phyloP scores from a whole-genome alignment of 768 basidiomycete genomes.

The Leccinum incarnatum region DNA sequence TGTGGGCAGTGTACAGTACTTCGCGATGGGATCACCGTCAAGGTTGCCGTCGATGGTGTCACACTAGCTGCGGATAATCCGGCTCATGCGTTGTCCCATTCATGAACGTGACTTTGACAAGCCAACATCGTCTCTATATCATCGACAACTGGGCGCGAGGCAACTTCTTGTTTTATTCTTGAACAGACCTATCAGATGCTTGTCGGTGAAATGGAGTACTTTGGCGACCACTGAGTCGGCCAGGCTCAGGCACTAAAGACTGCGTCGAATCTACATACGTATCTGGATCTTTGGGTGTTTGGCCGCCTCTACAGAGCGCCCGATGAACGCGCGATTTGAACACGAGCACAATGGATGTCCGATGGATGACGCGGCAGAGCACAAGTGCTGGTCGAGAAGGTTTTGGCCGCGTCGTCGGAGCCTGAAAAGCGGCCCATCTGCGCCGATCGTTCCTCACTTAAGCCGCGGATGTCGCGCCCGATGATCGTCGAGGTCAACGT shows the following conservation, averaged over 20 bases:
- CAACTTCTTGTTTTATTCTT: not conserved
- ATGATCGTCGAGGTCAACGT: not conserved
- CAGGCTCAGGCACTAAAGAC: too few relatives aligned
- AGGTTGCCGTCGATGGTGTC: not conserved
- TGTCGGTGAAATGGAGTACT: not conserved
- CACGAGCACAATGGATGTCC: too few relatives aligned
- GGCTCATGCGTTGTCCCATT: not conserved
- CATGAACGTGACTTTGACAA: not conserved
- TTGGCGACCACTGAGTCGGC: not conserved
- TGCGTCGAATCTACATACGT: too few relatives aligned
- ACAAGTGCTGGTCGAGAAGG: too few relatives aligned
- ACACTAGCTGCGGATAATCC: not conserved
- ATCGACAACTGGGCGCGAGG: not conserved
- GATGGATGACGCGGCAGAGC: too few relatives aligned
- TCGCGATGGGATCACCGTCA: not conserved
- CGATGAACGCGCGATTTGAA: too few relatives aligned
- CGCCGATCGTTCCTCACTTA: too few relatives aligned
- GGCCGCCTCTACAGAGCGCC: not conserved
- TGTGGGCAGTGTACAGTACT: slow-evolving; percentile 1
- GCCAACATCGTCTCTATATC: not conserved
- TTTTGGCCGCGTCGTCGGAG: too few relatives aligned
- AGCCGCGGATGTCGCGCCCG: not conserved
- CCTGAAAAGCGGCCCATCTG: too few relatives aligned
- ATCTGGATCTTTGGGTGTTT: not conserved
- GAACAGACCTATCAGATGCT: not conserved